These are phyloP conservation scores for Colletotrichum abscissum DNA, from an alignment of 2,329 filamentous ascomycete genomes.

Conservation along the genomic window DNA sequence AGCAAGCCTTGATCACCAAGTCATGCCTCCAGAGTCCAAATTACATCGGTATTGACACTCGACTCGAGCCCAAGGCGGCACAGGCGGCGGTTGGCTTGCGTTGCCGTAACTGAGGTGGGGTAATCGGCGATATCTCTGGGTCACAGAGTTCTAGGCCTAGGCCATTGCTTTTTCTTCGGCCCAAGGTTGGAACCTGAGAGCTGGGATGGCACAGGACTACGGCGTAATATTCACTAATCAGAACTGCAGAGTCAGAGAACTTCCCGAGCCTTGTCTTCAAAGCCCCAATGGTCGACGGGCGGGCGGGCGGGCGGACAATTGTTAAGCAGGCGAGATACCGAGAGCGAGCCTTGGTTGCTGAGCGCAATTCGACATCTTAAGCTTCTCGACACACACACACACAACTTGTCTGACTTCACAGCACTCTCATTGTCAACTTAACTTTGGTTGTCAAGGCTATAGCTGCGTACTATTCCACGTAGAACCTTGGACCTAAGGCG, in stretches of 20 bases:
- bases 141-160: slow-evolving; percentile 19
- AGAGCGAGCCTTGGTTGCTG: not conserved
- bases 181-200: not conserved
- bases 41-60: no score
- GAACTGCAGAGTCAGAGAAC: not conserved
- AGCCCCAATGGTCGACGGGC: no score
- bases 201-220: not conserved
- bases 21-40: not conserved
- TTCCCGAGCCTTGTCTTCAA: not conserved
- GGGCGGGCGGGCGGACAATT: not conserved
- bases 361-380: not conserved
- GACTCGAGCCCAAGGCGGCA: not conserved
- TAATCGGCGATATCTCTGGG: slow-evolving; percentile 3
- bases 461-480: not conserved
- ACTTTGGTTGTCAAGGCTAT: not conserved
- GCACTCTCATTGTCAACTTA: no score
- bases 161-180: not conserved
- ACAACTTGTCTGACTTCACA: not conserved
- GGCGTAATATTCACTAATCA: not conserved
- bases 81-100: not conserved
- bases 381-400: not conserved
- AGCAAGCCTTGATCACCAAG: not conserved
- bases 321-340: not conserved
- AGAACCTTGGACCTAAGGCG: not conserved
- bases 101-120: slow-evolving; percentile 1